Evolutionary conservation across 2,329 filamentous ascomycete species (phyloP), one percentile per base, ranked within the genome.

Genomic region (Paracoccidioides brasiliensis): DNA sequence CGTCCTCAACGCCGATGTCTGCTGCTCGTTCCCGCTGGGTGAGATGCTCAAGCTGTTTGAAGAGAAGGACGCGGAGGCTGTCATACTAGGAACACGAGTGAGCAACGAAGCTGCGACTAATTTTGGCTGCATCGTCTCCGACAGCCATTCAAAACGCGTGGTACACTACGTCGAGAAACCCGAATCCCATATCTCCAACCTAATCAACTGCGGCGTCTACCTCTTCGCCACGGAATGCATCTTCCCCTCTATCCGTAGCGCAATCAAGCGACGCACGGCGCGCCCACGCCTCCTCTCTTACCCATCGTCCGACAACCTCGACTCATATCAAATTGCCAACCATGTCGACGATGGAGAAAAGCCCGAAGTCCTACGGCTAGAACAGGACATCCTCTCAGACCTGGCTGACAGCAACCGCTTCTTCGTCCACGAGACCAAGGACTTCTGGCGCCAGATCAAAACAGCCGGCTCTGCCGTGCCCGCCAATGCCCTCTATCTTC

Each of bases 361-460:
- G 73, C 91, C 83, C 68, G 85, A 95, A 66, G 88, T 95, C 52
- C 86, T 98, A 63, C 88, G 93, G 54, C 80, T 98, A 56, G 93
- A 98, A 76, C 93, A 97, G 75, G 93, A 98, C 69, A 95, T 97
- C 53, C 80, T 98, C 57, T 86, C 90, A 53, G 91, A 97, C 67
- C 83, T 97, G 66, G 91, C 93, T 59, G 93, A 97, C 74, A 95
- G 83, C 80, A 93, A 95, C 75, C 88, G 93, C 72, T 98, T 98
- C 78, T 97, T 90, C 74, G 93, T 97, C 37, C 87, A 95, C 71
- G 93, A 98, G 77, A 97, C 91, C 62, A 95, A 94, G 76, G 93
- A 97, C 72, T 98, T 98, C 74, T 98, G 93, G 93, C 89, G 93
- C 64, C 93, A 98, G 78, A 97, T 98, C 81, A 98, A 98, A 81